Conservation (phyloP, 2,329 filamentous ascomycete species). For the Hypoxylon rubiginosum region DNA sequence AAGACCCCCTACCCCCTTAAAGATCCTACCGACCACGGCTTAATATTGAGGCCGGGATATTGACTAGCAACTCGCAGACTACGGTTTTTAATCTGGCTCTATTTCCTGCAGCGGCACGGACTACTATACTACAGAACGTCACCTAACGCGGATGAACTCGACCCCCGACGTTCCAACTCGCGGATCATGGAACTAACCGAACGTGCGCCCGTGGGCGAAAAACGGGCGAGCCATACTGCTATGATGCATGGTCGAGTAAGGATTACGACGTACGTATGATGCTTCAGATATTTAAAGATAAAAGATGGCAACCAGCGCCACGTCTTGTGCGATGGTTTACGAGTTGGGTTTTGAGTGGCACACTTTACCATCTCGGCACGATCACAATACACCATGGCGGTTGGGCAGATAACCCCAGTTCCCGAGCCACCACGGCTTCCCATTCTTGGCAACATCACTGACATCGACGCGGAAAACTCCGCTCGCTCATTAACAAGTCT, state of each 20-base stretch:
- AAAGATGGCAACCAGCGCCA: neutral
- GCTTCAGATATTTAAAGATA: neutral
- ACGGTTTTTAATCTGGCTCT: too few relatives aligned
- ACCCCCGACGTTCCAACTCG: neutral
- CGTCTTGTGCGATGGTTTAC: neutral
- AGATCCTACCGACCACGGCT: too few relatives aligned
- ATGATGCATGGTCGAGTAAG: neutral
- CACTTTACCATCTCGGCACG: neutral
- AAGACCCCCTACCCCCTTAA: too few relatives aligned
- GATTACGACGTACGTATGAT: neutral
- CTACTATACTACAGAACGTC: neutral
- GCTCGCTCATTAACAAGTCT: conserved; percentile 67
- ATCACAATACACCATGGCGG: conserved; percentile 17
- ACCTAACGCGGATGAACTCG: conserved; percentile 8
- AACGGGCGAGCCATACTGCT: neutral
- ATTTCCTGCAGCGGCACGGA: neutral
- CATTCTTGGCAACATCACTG: conserved; percentile 72
- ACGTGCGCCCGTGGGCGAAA: neutral
- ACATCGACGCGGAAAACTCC: conserved; percentile 71
- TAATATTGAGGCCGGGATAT: too few relatives aligned
- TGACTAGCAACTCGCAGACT: neutral
- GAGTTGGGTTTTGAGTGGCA: neutral
- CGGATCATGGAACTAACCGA: neutral
- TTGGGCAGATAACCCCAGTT: conserved; percentile 11
- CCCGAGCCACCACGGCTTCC: conserved; percentile 63